Base-by-base conservation (phyloP, 2,329 filamentous ascomycete genomes). In the Pestalotiopsis sp. region DNA sequence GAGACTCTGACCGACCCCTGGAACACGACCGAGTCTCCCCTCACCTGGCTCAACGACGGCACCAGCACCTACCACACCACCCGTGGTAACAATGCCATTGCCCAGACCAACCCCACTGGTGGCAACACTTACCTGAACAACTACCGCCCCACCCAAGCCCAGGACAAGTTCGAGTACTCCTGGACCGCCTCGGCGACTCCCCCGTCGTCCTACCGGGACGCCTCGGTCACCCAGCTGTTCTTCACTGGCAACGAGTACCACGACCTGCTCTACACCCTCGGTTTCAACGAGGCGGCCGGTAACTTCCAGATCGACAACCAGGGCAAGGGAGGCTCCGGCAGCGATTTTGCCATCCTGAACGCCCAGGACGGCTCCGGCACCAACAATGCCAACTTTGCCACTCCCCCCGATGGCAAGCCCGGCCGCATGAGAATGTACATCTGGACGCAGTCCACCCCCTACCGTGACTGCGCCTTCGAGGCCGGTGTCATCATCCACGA, bases 281-380 rank as follows among this genome's bases (percentile, higher is more conserved):
- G 88, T 4, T 90, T 90, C 77, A 86, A 80, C 45, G 88, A 90
- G 76, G 76, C 71, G 1, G 87, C 88, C 1, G 88, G 88, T 5
- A 90, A 90, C 78, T 90, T 90, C 76, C 83, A 90, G 77, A 73
- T 77, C 66, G 85, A 88, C 79, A 90, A 89, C 80, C 83, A 86
- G 70, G 84, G 82, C 59, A 76, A 80, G 56, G 87, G 87, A 3
- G 88, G 88, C 20, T 58, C 71, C 4, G 87, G 82, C 13, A 79
- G 79, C 64, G 88, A 90, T 71, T 82, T 82, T 59, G 85, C 88
- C 49, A 87, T 87, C 68, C 79, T 89, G 52, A 87, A 88, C 70
- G 77, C 86, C 0, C 88, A 90, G 72, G 88, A 90, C 68, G 87
- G 86, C 38, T 81, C 80, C 0, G 83, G 81, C 17, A 82, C 78